Conservation (phyloP, 257 asterid species). For the Nemophila menziesii region DNA sequence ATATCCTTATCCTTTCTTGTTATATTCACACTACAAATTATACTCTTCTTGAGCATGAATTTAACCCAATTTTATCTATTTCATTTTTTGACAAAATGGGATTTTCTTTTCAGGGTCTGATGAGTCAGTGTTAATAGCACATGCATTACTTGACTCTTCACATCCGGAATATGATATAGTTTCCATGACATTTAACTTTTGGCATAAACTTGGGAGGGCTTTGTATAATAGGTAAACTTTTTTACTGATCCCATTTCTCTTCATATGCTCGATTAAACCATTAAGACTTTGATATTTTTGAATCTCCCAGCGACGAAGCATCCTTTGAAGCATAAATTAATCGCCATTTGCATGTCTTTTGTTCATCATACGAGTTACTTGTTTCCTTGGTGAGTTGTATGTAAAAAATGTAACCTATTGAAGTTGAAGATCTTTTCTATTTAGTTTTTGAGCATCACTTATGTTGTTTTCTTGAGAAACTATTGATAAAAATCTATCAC, state of each 20-base stretch:
- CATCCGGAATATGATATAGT: conserved; percentile 97
- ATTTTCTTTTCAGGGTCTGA: conserved; percentile 67
- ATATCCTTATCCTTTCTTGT: conserved; percentile 18
- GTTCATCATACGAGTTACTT: conserved; percentile 70
- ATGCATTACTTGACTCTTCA: conserved; percentile 86
- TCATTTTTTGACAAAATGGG: neutral
- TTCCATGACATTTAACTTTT: conserved; percentile 96
- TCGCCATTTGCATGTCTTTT: conserved; percentile 61
- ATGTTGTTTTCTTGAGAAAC: neutral
- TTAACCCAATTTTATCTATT: no score
- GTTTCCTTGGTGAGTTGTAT: conserved; percentile 70
- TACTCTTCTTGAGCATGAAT: neutral
- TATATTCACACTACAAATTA: conserved; percentile 5
- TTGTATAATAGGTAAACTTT: conserved; percentile 58
- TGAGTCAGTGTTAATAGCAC: conserved; percentile 89
- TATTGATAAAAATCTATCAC: neutral
- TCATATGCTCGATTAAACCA: neutral
- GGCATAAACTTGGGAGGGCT: conserved; percentile 89
- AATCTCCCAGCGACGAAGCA: conserved; percentile 48
- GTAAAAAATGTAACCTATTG: neutral
- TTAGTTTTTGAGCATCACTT: neutral
- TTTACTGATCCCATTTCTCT: conserved; percentile 1
- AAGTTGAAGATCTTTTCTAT: neutral
- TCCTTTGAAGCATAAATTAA: conserved; percentile 58
- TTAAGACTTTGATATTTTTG: conserved; percentile 5